Base-by-base conservation (phyloP, 148 eudicot genomes). In the Spergularia bocconei region DNA sequence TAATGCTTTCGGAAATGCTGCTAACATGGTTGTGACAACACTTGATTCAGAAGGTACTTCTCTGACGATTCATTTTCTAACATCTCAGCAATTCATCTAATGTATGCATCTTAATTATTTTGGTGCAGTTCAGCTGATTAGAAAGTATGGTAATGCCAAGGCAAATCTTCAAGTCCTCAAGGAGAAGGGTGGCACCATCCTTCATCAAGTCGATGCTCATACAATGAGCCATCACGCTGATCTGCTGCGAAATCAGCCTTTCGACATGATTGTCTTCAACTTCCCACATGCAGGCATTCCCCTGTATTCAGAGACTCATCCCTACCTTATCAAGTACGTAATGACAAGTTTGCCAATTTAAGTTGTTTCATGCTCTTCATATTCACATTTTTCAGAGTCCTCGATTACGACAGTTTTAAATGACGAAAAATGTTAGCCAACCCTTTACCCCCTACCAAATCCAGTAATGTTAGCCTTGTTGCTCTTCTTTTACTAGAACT, bases 131-230 rank as follows among this genome's bases (percentile, higher is more conserved):
- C 23, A 56, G 29, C 23, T 69, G 33, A 38, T 39, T 3, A 5
- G 0, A 2, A 68, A 29, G 50, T 76, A 76, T 50, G 57, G 58
- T 1, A 7, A 47, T 16, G 74, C 73, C 1, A 19, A 50, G 20
- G 52, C 20, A 13, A 76, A 76, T 36, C 33, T 69, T 17, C 60
- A 69, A 6, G 6, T 48, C 0, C 76, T 73, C 17, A 20, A 62
- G 52, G 52, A 69, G 56, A 73, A 69, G 55, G 71, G 65, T 4
- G 73, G 84, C 65, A 61, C 20, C 8, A 7, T 81, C 19, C 51
- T 81, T 63, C 65, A 81, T 47, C 48, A 9, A 62, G 67, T 77
- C 12, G 70, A 77, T 69, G 84, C 81, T 5, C 50, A 7, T 55
- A 63, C 78, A 17, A 69, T 77, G 84, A 55, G 62, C 33, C 2